Evolutionary conservation across 2,329 filamentous ascomycete species (phyloP).

Genomic region (Eutypa lata): DNA sequence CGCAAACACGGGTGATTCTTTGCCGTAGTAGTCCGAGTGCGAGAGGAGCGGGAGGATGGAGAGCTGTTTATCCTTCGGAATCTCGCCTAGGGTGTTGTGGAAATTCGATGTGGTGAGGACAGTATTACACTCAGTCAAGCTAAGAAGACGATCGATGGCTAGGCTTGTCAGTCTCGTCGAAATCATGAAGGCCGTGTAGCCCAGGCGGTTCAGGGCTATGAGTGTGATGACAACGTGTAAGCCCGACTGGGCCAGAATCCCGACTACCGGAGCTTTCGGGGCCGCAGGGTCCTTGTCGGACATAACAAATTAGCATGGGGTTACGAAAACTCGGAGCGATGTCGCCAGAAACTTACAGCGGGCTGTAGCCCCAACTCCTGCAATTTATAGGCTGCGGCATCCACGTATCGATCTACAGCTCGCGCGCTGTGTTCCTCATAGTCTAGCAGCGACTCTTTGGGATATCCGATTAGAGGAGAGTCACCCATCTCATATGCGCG

Average conservation of each 20-base stretch:
- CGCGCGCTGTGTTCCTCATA: slow-evolving; percentile 3
- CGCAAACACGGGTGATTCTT: slow-evolving; percentile 4
- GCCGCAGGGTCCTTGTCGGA: not conserved
- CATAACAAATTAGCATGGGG: not conserved
- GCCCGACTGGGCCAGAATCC: slow-evolving; percentile 2
- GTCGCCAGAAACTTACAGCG: not conserved
- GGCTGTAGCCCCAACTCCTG: not conserved
- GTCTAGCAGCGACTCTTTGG: slow-evolving; percentile 1
- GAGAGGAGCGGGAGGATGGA: not conserved
- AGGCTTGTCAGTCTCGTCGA: not conserved
- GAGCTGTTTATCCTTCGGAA: not conserved
- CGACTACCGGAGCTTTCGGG: not conserved
- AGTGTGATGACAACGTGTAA: not conserved
- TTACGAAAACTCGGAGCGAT: not conserved
- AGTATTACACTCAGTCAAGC: not conserved
- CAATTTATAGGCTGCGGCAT: not conserved
- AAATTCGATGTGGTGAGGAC: not conserved
- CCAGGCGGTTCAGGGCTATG: slow-evolving; percentile 1
- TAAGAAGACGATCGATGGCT: not conserved
- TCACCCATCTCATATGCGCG: slow-evolving; percentile 1
- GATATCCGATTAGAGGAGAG: not conserved
- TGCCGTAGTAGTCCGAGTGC: not conserved
- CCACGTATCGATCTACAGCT: not conserved
- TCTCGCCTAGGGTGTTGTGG: not conserved
- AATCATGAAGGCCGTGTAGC: not conserved